A percentile compares a stretch with the other conserved stretches of the same genome.
Evolutionary conservation across 78 protist genomes (phyloP).

Genomic region (Planoprotostelium fungivorum): DNA sequence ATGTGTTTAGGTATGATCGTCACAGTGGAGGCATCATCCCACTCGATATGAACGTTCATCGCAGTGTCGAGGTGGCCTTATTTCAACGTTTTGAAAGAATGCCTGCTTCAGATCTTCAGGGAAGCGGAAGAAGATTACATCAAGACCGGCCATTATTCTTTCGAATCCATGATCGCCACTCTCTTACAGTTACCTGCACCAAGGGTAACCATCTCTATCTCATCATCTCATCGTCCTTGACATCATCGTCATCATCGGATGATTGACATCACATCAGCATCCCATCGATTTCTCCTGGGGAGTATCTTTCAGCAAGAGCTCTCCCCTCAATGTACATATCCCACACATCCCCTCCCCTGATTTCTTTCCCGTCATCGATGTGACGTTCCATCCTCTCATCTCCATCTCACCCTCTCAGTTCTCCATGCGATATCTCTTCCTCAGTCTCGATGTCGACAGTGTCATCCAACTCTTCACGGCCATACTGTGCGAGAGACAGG

Average conservation of each 20-base stretch:
- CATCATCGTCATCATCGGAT: too few relatives aligned
- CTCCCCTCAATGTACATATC: background rate
- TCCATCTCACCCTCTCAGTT: background rate
- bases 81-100: background rate
- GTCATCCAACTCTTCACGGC: background rate
- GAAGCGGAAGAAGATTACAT: background rate
- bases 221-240: too few relatives aligned
- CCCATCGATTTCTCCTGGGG: background rate
- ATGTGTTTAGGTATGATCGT: background rate
- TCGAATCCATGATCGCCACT: background rate
- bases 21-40: background rate
- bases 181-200: background rate
- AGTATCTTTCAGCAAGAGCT: background rate
- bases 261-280: background rate
- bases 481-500: background rate
- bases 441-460: background rate
- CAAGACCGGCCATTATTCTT: background rate
- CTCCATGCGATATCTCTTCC: background rate
- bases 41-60: background rate
- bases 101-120: background rate
- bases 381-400: background rate
- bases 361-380: background rate
- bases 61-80: background rate
- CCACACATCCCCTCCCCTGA: background rate
- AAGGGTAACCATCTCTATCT: background rate